phyloP scores from a whole-genome alignment of 768 basidiomycete genomes.

The Chalciporus chontae region DNA sequence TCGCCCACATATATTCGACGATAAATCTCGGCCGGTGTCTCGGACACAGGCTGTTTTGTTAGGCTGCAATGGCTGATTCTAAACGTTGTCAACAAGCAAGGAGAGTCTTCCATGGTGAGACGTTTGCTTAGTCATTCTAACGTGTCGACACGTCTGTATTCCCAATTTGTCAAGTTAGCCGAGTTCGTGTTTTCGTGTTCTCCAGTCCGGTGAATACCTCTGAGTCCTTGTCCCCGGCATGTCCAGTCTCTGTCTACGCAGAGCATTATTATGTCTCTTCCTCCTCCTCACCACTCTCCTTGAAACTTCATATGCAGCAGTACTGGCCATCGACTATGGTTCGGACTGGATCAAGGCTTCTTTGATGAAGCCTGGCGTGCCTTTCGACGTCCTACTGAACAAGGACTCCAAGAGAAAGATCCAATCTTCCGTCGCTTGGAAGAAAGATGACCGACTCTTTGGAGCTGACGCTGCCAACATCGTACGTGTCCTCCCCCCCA shows the following conservation, averaged over 20 bases:
- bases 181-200: conserved; percentile 7
- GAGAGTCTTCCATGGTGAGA: too few species aligned
- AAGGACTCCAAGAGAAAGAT: conserved; percentile 98
- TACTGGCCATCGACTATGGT: conserved; percentile 98
- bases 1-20: too few species aligned
- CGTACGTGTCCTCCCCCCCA: conserved; percentile 45
- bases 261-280: conserved; percentile 26
- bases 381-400: conserved; percentile 95
- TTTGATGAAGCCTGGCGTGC: conserved; percentile 88
- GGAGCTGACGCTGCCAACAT: conserved; percentile 86
- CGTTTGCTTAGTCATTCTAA: conserved; percentile 15
- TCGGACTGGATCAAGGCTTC: conserved; percentile 97
- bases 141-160: conserved; percentile 23
- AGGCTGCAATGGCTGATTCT: too few species aligned
- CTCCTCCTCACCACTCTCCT: conserved; percentile 21
- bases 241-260: conserved; percentile 23
- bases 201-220: conserved; percentile 14
- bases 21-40: too few species aligned
- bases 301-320: conserved; percentile 55
- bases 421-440: conserved; percentile 86
- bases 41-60: too few species aligned
- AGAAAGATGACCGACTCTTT: conserved; percentile 85
- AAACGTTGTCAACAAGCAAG: too few species aligned
- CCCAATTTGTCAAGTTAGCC: background rate
- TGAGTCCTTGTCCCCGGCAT: conserved; percentile 9